A percentile compares a stretch with the other conserved stretches of the same genome.
These are phyloP conservation scores for Pittosporum tobira DNA, from an alignment of 129 eudicot genomes.

Conservation along the genomic window DNA sequence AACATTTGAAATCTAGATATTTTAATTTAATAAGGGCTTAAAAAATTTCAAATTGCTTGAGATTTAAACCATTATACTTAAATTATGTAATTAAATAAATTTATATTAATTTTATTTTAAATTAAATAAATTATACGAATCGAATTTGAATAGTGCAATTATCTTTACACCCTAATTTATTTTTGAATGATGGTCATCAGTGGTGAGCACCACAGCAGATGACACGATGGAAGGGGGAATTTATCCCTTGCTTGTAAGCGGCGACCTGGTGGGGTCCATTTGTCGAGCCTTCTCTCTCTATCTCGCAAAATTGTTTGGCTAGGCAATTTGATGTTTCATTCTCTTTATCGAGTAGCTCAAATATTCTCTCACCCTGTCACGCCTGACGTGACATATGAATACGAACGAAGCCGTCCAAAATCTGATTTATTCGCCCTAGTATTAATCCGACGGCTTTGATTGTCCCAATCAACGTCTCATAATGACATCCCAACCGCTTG, in stretches of 20 bases:
- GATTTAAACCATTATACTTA: too few species aligned
- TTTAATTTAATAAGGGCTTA: too few species aligned
- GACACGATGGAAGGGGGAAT: constrained; percentile 50
- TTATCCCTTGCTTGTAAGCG: constrained; percentile 74
- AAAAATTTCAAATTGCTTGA: too few species aligned
- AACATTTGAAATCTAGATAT: too few species aligned
- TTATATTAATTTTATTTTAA: too few species aligned
- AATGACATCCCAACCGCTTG: constrained; percentile 5
- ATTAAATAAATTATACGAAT: too few species aligned
- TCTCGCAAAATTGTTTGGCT: background rate
- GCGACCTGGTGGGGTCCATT: constrained; percentile 40
- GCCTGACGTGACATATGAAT: constrained; percentile 32
- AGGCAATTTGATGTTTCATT: background rate
- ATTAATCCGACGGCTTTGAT: background rate
- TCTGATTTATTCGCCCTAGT: constrained; percentile 21
- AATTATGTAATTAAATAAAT: too few species aligned
- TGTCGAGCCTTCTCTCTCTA: constrained; percentile 6
- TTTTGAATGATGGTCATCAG: constrained; percentile 27
- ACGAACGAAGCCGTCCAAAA: constrained; percentile 21
- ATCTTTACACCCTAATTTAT: too few species aligned
- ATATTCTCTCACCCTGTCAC: constrained; percentile 50
- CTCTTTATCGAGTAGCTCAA: constrained; percentile 47
- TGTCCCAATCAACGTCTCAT: background rate
- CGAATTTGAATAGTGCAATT: too few species aligned
- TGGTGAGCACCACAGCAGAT: constrained; percentile 13